These are phyloP conservation scores for Schizophyllum commune DNA, from an alignment of 1,284 basidiomycete species.

Conservation along the genomic window DNA sequence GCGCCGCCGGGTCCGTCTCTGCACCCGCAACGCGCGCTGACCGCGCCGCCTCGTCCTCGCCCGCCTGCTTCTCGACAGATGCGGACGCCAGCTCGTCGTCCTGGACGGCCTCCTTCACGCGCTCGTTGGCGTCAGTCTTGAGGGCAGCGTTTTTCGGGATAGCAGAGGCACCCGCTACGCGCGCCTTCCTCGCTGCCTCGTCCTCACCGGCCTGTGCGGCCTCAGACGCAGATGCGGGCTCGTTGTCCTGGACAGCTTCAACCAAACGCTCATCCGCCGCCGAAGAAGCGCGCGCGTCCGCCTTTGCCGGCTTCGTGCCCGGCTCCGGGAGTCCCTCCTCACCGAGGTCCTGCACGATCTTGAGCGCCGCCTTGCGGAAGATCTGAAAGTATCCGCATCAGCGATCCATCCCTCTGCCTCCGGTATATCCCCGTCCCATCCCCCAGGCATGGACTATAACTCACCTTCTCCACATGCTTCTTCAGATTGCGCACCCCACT, in stretches of 20 bases:
- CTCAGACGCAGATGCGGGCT: not conserved
- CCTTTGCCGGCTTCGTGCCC: conserved; percentile 3
- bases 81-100: not conserved
- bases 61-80: not conserved
- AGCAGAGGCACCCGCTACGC: not conserved
- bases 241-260: conserved; percentile 14
- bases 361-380: conserved; percentile 93
- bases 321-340: conserved; percentile 84
- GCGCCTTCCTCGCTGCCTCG: not conserved
- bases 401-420: not conserved
- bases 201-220: not conserved
- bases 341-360: conserved; percentile 87
- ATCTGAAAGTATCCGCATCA: conserved; percentile 48
- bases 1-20: not conserved
- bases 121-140: not conserved
- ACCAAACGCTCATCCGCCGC: conserved; percentile 7
- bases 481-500: conserved; percentile 93
- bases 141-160: not conserved
- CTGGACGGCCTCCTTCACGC: conserved; percentile 17
- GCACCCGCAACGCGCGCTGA: not conserved
- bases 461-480: conserved; percentile 93
- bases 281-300: conserved; percentile 12
- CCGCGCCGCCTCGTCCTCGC: not conserved
- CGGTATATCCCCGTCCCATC: no score
- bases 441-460: no score